phyloP scores from a whole-genome alignment of 345 rosid species.

The Dovyalis caffra region DNA sequence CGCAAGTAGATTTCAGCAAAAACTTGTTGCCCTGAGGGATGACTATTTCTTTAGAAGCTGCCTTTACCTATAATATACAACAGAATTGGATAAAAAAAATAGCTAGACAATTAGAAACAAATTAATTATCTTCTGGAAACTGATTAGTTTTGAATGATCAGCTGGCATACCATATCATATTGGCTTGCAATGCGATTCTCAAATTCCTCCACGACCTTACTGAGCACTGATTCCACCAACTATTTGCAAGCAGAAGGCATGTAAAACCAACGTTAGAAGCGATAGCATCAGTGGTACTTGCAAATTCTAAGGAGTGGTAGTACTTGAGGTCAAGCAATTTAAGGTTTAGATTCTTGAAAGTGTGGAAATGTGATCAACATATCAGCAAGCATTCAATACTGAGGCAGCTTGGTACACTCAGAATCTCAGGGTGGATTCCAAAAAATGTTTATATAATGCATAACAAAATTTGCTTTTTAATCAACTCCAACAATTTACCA shows the following conservation, averaged over 20 bases:
- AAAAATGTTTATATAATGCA: background rate
- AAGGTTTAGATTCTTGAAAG: background rate
- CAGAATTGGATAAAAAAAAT: background rate
- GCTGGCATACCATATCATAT: constrained; percentile 51
- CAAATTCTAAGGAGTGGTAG: background rate
- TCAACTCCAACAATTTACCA: background rate
- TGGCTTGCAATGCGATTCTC: constrained; percentile 77
- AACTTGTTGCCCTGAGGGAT: constrained; percentile 48
- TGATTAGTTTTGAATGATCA: constrained; percentile 9
- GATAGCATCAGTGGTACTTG: background rate
- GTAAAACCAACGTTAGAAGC: constrained; percentile 9
- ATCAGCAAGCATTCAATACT: background rate
- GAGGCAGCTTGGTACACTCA: background rate
- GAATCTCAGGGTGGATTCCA: background rate
- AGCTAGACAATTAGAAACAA: background rate
- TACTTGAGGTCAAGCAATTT: background rate
- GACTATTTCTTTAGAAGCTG: constrained; percentile 40
- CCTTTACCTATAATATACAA: constrained; percentile 45
- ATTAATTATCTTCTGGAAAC: constrained; percentile 6
- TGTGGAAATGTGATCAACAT: background rate
- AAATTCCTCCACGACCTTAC: constrained; percentile 81
- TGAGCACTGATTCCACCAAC: constrained; percentile 91
- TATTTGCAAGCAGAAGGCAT: constrained; percentile 33
- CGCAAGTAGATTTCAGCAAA: constrained; percentile 36
- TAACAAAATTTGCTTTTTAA: background rate